Evolutionary conservation across 768 basidiomycete genomes (phyloP).

Genomic region (Jaapia argillacea): DNA sequence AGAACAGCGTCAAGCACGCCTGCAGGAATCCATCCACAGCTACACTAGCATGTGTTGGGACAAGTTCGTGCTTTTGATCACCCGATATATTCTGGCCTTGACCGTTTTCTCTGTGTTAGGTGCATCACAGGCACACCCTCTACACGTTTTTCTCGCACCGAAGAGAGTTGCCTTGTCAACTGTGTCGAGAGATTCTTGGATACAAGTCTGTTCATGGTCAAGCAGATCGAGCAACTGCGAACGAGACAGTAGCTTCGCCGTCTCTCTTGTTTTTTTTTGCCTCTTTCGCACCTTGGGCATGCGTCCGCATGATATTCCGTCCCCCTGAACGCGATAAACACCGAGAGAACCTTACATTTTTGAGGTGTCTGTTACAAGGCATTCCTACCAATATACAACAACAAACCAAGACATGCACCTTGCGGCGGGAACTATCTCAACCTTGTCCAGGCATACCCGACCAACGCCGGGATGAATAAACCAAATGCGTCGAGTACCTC

Average conservation of each 20-base stretch:
- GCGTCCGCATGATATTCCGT: no score
- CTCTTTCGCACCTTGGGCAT: no score
- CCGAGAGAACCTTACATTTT: no score
- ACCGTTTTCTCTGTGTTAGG: constrained; percentile 26
- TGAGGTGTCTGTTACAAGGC: neutral
- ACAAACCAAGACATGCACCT: neutral
- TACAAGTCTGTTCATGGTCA: constrained; percentile 73
- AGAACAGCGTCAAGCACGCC: constrained; percentile 68
- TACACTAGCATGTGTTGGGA: constrained; percentile 88
- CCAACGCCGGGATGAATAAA: constrained; percentile 52
- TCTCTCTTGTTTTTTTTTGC: no score
- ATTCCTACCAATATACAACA: neutral
- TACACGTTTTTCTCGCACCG: constrained; percentile 66
- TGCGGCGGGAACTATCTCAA: constrained; percentile 6
- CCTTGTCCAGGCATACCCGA: constrained; percentile 36
- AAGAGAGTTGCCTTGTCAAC: constrained; percentile 77
- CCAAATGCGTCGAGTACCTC: constrained; percentile 63
- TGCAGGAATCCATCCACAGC: constrained; percentile 63
- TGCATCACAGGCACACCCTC: constrained; percentile 77
- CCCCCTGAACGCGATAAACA: no score
- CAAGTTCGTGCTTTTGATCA: constrained; percentile 45
- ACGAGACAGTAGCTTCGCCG: no score
- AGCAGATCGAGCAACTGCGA: constrained; percentile 37
- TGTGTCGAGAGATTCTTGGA: constrained; percentile 93
- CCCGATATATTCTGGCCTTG: constrained; percentile 1